Evolutionary conservation across 2,329 filamentous ascomycete species (phyloP).

Genomic region (Penicillium rolfsii): DNA sequence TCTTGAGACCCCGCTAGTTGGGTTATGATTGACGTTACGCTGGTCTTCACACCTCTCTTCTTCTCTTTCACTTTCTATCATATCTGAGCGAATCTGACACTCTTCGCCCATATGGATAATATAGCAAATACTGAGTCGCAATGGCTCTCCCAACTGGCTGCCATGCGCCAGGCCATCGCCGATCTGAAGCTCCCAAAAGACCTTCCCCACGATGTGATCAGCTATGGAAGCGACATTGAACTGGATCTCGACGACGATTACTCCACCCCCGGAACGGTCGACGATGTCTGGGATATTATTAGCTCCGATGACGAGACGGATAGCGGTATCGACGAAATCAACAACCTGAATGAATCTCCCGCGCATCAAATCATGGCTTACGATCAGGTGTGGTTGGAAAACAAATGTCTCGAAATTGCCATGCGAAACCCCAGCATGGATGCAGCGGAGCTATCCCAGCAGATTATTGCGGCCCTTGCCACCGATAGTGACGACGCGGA

Average conservation of each 20-base stretch:
- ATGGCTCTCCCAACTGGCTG: slow-evolving; percentile 83
- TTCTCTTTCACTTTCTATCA: neutral
- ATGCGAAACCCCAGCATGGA: slow-evolving; percentile 67
- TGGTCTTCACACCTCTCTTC: neutral
- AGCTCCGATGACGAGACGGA: slow-evolving; percentile 71
- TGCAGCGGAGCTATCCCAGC: slow-evolving; percentile 71
- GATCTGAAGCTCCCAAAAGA: slow-evolving; percentile 64
- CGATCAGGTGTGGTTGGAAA: slow-evolving; percentile 70
- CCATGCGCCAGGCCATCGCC: slow-evolving; percentile 84
- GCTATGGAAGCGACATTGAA: slow-evolving; percentile 58
- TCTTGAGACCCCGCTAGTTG: slow-evolving; percentile 8
- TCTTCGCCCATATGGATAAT: slow-evolving; percentile 24
- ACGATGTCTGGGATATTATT: slow-evolving; percentile 93
- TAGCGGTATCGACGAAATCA: slow-evolving; percentile 64
- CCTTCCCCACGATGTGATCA: slow-evolving; percentile 44
- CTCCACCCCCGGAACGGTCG: slow-evolving; percentile 63
- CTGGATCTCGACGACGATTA: slow-evolving; percentile 67
- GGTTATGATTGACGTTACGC: neutral
- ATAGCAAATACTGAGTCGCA: slow-evolving; percentile 55
- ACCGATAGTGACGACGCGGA: slow-evolving; percentile 77
- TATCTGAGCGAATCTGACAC: neutral
- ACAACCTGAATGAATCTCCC: slow-evolving; percentile 54
- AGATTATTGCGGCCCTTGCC: slow-evolving; percentile 73
- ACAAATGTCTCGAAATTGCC: slow-evolving; percentile 70
- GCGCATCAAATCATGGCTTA: slow-evolving; percentile 47